Percentiles rank a stretch among this genome's conserved stretches.
Conservation (phyloP, 2,329 filamentous ascomycete species). For the Simplicillium sp. region DNA sequence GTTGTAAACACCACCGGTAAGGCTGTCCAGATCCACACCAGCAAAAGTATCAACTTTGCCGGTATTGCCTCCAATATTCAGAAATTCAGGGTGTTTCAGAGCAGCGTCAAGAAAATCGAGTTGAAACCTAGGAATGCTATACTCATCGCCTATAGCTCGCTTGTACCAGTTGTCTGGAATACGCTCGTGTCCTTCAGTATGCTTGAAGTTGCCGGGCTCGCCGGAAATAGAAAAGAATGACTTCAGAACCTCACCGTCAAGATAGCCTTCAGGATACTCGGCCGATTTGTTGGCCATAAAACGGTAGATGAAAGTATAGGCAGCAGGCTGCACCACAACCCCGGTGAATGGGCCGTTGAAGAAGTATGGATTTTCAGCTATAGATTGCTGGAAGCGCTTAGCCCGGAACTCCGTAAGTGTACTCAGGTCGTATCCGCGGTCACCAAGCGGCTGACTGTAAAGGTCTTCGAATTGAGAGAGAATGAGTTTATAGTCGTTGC, state of each 20-base stretch:
- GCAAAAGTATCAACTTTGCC: not conserved
- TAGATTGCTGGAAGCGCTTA: conserved; percentile 5
- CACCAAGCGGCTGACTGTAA: not conserved
- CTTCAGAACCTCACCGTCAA: not conserved
- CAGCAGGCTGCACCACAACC: conserved; percentile 34
- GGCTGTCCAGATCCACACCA: not conserved
- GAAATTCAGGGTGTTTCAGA: not conserved
- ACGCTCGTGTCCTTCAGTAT: not conserved
- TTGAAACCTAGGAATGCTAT: not conserved
- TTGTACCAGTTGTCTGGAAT: not conserved
- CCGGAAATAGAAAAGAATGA: not conserved
- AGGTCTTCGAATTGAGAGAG: not conserved
- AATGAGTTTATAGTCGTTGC: not conserved
- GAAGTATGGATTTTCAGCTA: conserved; percentile 40
- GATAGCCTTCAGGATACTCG: conserved; percentile 24
- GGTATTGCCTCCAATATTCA: not conserved
- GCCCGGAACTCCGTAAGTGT: not conserved
- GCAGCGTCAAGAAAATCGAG: not conserved
- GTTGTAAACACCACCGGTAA: not conserved
- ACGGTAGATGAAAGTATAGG: conserved; percentile 27
- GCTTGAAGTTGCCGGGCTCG: not conserved
- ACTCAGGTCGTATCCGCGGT: not conserved
- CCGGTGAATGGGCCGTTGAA: conserved; percentile 42
- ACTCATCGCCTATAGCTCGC: not conserved
- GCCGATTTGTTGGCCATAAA: conserved; percentile 27